These are phyloP conservation scores for Didymella keratinophila DNA, from an alignment of 2,329 filamentous ascomycete genomes.

Conservation along the genomic window DNA sequence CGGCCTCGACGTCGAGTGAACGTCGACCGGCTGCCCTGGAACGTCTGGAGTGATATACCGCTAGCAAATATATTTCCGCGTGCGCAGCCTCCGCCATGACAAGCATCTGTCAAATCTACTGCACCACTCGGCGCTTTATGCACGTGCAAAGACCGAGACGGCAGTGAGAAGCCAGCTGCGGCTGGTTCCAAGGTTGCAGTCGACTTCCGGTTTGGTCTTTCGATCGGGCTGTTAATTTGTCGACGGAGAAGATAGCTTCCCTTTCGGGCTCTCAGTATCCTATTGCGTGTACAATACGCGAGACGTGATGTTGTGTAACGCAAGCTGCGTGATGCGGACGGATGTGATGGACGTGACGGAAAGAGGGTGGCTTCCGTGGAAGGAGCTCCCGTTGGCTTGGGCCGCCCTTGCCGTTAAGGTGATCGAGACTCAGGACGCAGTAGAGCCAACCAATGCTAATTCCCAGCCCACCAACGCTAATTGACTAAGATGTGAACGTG, in stretches of 20 bases:
- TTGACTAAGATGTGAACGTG: too few relatives aligned
- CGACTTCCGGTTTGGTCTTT: background rate
- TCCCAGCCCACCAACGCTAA: too few relatives aligned
- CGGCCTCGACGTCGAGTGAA: background rate
- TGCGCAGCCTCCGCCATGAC: background rate
- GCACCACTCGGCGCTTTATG: constrained; percentile 6
- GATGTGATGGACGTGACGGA: background rate
- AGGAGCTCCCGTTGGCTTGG: constrained; percentile 1
- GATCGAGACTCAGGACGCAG: constrained; percentile 7
- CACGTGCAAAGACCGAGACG: constrained; percentile 1
- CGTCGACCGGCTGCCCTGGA: background rate
- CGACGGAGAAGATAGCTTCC: background rate
- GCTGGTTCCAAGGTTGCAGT: background rate
- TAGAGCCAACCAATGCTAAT: too few relatives aligned
- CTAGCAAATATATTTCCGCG: background rate
- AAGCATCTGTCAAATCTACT: background rate
- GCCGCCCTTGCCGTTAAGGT: constrained; percentile 5
- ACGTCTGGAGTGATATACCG: constrained; percentile 1
- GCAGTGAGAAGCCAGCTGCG: background rate
- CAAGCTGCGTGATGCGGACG: background rate
- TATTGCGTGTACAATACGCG: background rate
- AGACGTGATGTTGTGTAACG: background rate
- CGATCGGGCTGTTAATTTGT: background rate
- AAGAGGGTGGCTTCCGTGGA: background rate
- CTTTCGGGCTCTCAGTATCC: background rate